These are phyloP conservation scores for Grifola frondosa DNA, from an alignment of 1,284 basidiomycete genomes.

Conservation along the genomic window DNA sequence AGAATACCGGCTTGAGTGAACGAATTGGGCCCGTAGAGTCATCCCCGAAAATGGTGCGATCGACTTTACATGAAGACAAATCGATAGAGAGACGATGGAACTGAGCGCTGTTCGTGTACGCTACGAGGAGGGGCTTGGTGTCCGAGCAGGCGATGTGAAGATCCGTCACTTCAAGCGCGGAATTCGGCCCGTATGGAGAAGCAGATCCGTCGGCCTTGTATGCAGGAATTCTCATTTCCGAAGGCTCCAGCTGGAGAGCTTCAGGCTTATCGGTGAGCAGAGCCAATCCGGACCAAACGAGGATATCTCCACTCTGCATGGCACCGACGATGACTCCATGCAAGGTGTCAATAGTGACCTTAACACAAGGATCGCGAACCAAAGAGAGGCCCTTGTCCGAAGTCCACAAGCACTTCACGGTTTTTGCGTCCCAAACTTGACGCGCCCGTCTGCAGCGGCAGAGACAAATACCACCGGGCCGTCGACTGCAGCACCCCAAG, in stretches of 20 bases:
- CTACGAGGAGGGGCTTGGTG: conserved; percentile 38
- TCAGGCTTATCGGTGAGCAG: conserved; percentile 12
- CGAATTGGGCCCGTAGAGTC: conserved; percentile 47
- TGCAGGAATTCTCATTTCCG: conserved; percentile 31
- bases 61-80: conserved; percentile 28
- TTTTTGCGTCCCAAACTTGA: conserved; percentile 72
- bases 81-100: conserved; percentile 49
- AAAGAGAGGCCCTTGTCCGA: conserved; percentile 41
- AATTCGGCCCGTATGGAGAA: conserved; percentile 9
- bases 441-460: conserved; percentile 58
- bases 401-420: conserved; percentile 59
- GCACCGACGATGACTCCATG: conserved; percentile 50
- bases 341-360: conserved; percentile 43
- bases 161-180: conserved; percentile 15
- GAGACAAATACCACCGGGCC: conserved; percentile 43
- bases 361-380: conserved; percentile 48
- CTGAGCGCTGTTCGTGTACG: conserved; percentile 44
- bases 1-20: conserved; percentile 47
- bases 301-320: conserved; percentile 52
- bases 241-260: conserved; percentile 10
- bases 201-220: conserved; percentile 9
- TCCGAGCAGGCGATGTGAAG: conserved; percentile 25
- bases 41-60: conserved; percentile 53
- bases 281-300: conserved; percentile 50
- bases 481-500: conserved; percentile 42